phyloP scores from a whole-genome alignment of 257 asterid genomes.

The Capsicum rhomboideum region DNA sequence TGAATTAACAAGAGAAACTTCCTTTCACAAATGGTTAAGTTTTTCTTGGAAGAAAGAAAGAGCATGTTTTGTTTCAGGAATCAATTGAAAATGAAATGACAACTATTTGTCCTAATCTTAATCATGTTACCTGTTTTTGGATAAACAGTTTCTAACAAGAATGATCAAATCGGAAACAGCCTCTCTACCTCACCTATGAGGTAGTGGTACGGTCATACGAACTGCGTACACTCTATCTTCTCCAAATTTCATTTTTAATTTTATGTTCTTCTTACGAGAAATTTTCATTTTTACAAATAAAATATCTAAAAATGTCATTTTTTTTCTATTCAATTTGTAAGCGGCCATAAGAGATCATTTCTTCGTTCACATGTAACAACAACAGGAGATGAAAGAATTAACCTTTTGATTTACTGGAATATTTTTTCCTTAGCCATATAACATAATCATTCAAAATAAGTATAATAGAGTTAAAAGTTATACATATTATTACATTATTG shows the following conservation, averaged over 20 bases:
- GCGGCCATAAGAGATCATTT: background rate
- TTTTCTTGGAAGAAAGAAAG: background rate
- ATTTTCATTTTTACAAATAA: too few species aligned
- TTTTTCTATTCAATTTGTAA: background rate
- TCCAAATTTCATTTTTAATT: too few species aligned
- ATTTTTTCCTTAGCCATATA: background rate
- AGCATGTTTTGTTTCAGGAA: background rate
- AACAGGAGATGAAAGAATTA: background rate
- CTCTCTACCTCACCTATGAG: too few species aligned
- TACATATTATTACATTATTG: background rate
- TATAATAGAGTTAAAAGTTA: background rate
- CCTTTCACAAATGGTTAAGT: background rate
- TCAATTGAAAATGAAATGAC: background rate
- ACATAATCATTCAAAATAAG: background rate
- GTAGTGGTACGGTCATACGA: too few species aligned
- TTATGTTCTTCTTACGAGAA: too few species aligned
- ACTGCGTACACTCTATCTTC: too few species aligned
- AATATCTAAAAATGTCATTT: too few species aligned
- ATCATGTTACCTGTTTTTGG: background rate
- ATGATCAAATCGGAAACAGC: too few species aligned
- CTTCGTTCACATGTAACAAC: conserved; percentile 9
- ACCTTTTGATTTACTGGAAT: background rate
- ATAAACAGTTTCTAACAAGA: background rate
- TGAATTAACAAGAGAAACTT: background rate
- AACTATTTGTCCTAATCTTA: background rate